Evolutionary conservation across 345 rosid genomes (phyloP), one percentile per base, ranked within the genome.

Genomic region (Angophora floribunda): DNA sequence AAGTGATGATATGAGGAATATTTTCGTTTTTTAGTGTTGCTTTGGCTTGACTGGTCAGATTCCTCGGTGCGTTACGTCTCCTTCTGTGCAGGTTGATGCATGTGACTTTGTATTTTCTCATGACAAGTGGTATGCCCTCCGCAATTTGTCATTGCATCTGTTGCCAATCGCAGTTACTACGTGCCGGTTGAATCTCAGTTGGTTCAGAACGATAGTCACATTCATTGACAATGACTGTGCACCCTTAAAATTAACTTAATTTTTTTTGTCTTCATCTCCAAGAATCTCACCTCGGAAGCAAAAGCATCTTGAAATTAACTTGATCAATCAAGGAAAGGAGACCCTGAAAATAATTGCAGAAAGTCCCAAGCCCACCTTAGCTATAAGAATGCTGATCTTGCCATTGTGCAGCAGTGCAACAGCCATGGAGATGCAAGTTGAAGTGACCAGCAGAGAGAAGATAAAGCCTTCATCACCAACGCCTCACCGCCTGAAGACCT

Each of bases 391-490:
- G 80, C 45, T 1, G 22, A 17, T 67, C 80, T 32, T 1, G 80
- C 80, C 19, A 9, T 45, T 36, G 32, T 6, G 12, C 44, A 67
- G 2, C 80, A 8, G 80, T 17, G 22, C 45, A 16, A 6, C 80
- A 67, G 41, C 45, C 16, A 67, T 84, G 63, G 80, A 85, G 22
- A n/a, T 45, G 51, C 59, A 51, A 87, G 47, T 87, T 15, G 51
- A 89, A 78, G 52, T 89, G 80, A 55, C 61, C 51, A 86, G 52
- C 7, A 78, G 86, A 82, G 90, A 86, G 82, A 89, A 41, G 55
- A 49, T 89, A 45, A 86, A 86, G 85, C 90, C 90, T 22, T 79
- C 88, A 16, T 86, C 86, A 8, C 88, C 88, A 57, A 86, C 70
- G 41, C 86, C 88, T 55, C 80, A 19, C 26, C 86, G 57, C 85